A percentile compares a stretch with the other conserved stretches of the same genome.
Evolutionary conservation across 768 basidiomycete species (phyloP).

Genomic region (Psilocybe sp.): DNA sequence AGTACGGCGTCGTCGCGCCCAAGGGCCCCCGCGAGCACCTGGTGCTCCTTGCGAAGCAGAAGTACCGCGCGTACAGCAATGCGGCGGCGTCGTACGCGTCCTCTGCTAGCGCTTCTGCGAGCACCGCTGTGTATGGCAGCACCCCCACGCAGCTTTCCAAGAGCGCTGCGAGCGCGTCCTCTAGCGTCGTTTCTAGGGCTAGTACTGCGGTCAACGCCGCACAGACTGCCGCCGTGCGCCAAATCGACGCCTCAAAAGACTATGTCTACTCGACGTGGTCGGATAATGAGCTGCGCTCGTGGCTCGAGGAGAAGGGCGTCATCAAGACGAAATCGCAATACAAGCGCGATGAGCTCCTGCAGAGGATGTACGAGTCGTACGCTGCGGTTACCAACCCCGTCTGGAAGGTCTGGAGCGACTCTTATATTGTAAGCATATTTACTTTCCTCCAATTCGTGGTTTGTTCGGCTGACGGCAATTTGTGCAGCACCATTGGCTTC

Average conservation of each 20-base stretch:
- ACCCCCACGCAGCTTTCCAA: slow-evolving; percentile 36
- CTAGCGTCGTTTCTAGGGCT: slow-evolving; percentile 27
- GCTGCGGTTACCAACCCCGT: slow-evolving; percentile 57
- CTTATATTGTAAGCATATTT: slow-evolving; percentile 68
- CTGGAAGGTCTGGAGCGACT: slow-evolving; percentile 87
- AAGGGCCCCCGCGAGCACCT: slow-evolving; percentile 78
- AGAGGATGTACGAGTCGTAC: slow-evolving; percentile 69
- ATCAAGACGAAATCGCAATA: slow-evolving; percentile 59
- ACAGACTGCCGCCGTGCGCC: slow-evolving; percentile 44
- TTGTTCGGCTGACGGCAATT: background rate
- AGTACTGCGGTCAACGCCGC: slow-evolving; percentile 40
- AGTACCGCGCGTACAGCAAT: slow-evolving; percentile 56
- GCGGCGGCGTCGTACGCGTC: slow-evolving; percentile 58
- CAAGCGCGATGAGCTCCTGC: slow-evolving; percentile 64
- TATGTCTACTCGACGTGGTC: slow-evolving; percentile 91
- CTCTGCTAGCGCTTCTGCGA: slow-evolving; percentile 44
- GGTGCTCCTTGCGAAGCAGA: slow-evolving; percentile 69
- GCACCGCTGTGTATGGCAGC: slow-evolving; percentile 50
- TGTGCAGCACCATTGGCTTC: slow-evolving; percentile 76
- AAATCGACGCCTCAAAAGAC: slow-evolving; percentile 74
- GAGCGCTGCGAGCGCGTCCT: slow-evolving; percentile 33
- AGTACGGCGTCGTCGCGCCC: slow-evolving; percentile 85
- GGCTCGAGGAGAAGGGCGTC: slow-evolving; percentile 73
- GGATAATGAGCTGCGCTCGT: slow-evolving; percentile 67
- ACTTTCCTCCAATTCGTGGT: background rate